Percentiles rank a stretch among this genome's conserved stretches.
Conservation (phyloP, 2,329 filamentous ascomycete species). For the Penicillium capsulatum region DNA sequence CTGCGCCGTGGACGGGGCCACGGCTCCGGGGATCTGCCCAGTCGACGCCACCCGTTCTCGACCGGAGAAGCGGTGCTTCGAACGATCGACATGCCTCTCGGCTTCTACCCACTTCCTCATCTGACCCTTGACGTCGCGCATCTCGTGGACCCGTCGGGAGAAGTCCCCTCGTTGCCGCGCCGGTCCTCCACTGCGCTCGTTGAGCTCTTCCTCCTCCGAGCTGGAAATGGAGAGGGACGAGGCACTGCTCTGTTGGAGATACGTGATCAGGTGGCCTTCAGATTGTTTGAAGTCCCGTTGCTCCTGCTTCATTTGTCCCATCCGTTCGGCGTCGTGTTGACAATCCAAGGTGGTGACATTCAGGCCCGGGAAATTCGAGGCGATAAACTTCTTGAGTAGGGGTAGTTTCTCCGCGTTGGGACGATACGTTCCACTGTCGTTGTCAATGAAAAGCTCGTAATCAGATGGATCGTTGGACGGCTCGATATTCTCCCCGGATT, state of each 20-base stretch:
- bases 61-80: slow-evolving; percentile 15
- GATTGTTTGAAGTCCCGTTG: slow-evolving; percentile 72
- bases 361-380: slow-evolving; percentile 70
- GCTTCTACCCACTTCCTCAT: slow-evolving; percentile 35
- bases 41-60: slow-evolving; percentile 18
- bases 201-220: slow-evolving; percentile 57
- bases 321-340: slow-evolving; percentile 64
- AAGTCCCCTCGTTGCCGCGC: slow-evolving; percentile 28
- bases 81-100: slow-evolving; percentile 22
- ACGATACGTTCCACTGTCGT: slow-evolving; percentile 89
- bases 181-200: slow-evolving; percentile 34
- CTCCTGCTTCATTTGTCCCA: slow-evolving; percentile 69
- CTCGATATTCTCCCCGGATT: slow-evolving; percentile 38
- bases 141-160: slow-evolving; percentile 30
- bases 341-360: slow-evolving; percentile 71
- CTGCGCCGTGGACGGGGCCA: not conserved
- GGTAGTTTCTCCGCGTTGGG: slow-evolving; percentile 75
- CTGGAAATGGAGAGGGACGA: slow-evolving; percentile 50
- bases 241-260: slow-evolving; percentile 49
- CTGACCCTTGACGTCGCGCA: slow-evolving; percentile 38
- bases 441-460: slow-evolving; percentile 91
- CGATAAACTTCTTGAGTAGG: slow-evolving; percentile 64
- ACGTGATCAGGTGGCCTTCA: slow-evolving; percentile 51
- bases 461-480: slow-evolving; percentile 52
- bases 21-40: slow-evolving; percentile 3